These are phyloP conservation scores for Claviceps sorghi DNA, from an alignment of 2,329 filamentous ascomycete genomes.

Conservation along the genomic window DNA sequence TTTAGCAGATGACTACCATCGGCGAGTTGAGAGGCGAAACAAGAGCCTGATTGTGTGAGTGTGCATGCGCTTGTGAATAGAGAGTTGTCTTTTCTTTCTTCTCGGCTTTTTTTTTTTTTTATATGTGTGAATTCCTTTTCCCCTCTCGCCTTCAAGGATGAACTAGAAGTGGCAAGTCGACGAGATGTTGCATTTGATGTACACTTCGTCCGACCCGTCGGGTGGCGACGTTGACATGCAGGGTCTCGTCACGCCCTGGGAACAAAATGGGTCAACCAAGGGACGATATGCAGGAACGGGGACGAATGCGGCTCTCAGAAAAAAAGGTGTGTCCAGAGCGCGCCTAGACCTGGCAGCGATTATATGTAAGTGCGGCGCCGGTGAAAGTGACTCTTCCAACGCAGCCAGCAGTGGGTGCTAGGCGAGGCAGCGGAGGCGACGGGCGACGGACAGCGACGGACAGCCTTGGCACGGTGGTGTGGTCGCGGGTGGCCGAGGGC, in stretches of 20 bases:
- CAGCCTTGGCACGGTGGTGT: slow-evolving; percentile 3
- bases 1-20: slow-evolving; percentile 22
- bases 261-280: not conserved
- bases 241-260: not conserved
- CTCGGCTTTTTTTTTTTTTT: not conserved
- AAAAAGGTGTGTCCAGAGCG: not conserved
- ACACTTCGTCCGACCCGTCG: not conserved
- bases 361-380: slow-evolving; percentile 16
- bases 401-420: slow-evolving; percentile 16
- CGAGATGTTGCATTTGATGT: not conserved
- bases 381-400: slow-evolving; percentile 18
- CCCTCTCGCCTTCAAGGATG: not conserved
- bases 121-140: too few relatives aligned
- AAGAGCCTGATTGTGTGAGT: not conserved
- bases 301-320: slow-evolving; percentile 8
- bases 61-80: too few relatives aligned
- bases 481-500: not conserved
- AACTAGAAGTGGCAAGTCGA: not conserved
- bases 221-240: not conserved
- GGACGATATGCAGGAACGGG: slow-evolving; percentile 18
- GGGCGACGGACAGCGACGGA: slow-evolving; percentile 6
- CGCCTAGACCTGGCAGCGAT: slow-evolving; percentile 9
- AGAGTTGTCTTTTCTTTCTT: not conserved
- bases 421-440: slow-evolving; percentile 18
- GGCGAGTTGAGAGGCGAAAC: slow-evolving; percentile 6